phyloP scores from a whole-genome alignment of 495 filamentous ascomycete species.

The Penicillium antarcticum region DNA sequence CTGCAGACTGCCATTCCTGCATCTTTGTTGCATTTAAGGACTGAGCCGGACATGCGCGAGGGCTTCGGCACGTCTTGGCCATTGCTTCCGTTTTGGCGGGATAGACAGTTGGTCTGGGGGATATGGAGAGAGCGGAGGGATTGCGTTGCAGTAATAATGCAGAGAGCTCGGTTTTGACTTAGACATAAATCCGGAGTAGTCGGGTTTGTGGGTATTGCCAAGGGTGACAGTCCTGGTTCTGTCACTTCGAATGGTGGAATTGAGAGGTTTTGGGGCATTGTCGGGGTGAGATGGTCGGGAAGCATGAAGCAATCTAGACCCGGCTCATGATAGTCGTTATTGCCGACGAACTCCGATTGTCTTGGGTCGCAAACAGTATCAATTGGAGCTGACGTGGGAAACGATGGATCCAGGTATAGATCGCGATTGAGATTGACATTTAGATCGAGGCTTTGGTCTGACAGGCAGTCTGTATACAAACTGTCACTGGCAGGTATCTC shows the following conservation, averaged over 20 bases:
- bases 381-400: not conserved
- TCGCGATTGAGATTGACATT: not conserved
- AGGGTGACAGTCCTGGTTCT: not conserved
- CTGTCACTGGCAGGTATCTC: not conserved
- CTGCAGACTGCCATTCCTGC: conserved; percentile 6
- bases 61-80: not conserved
- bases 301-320: not conserved
- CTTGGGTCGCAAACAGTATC: not conserved
- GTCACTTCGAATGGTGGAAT: not conserved
- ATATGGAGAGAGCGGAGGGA: conserved; percentile 6
- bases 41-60: conserved; percentile 8
- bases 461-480: not conserved
- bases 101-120: conserved; percentile 1
- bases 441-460: not conserved
- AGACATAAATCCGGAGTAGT: not conserved
- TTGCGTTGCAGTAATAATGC: conserved; percentile 6
- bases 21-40: conserved; percentile 7
- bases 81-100: not conserved
- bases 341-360: not conserved
- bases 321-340: not conserved
- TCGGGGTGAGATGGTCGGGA: not conserved
- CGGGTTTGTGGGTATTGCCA: not conserved
- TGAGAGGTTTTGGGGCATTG: not conserved
- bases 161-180: not conserved
- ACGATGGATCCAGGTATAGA: not conserved